Evolutionary conservation across 2,329 filamentous ascomycete species (phyloP).

Genomic region (Xylariales sp.): DNA sequence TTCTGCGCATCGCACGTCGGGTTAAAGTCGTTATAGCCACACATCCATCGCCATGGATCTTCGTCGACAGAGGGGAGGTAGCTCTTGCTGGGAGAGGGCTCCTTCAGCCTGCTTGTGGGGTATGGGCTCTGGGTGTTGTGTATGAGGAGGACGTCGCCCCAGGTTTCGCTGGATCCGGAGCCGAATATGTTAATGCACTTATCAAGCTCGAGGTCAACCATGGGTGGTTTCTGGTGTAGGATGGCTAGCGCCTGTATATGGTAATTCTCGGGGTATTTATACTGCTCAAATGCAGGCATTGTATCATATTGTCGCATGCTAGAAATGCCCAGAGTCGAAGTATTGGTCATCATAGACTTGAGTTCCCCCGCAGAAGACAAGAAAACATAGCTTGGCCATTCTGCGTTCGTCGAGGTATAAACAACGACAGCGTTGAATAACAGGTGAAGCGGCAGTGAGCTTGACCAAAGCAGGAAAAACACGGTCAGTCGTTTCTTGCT

Average conservation of each 20-base stretch:
- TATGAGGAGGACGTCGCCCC: too few species aligned
- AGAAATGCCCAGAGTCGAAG: background rate
- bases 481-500: constrained; percentile 9
- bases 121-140: too few species aligned
- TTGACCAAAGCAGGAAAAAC: constrained; percentile 7
- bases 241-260: background rate
- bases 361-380: constrained; percentile 3
- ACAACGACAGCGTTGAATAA: constrained; percentile 17
- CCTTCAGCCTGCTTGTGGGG: too few species aligned
- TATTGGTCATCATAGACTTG: constrained; percentile 8
- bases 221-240: constrained; percentile 7
- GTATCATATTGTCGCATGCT: constrained; percentile 3
- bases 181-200: too few species aligned
- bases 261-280: background rate
- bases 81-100: too few species aligned
- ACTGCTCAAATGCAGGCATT: background rate
- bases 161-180: too few species aligned
- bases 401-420: constrained; percentile 17
- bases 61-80: too few species aligned
- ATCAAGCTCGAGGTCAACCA: too few species aligned
- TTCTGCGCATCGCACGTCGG: too few species aligned
- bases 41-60: too few species aligned
- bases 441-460: constrained; percentile 12
- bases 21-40: too few species aligned
- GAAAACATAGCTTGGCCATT: constrained; percentile 12